Conservation (phyloP, 306 rosid genomes). For the Echinosophora koreensis region DNA sequence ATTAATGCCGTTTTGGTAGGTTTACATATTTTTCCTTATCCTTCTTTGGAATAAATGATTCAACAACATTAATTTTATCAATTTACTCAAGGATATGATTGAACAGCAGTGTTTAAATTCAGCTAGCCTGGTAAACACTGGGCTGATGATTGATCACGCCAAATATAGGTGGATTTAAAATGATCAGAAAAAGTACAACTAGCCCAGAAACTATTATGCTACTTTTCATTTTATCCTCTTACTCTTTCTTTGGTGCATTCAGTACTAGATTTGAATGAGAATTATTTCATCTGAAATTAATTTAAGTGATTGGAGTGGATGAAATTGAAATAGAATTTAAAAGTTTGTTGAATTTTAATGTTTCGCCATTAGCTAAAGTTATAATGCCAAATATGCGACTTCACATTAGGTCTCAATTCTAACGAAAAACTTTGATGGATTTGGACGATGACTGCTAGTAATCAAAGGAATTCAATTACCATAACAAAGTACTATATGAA, state of each 20-base stretch:
- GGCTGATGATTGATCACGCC: neutral
- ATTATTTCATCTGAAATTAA: too few relatives aligned
- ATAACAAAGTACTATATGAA: too few relatives aligned
- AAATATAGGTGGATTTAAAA: constrained; percentile 15
- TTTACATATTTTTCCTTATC: constrained; percentile 4
- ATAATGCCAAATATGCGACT: too few relatives aligned
- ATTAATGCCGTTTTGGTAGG: constrained; percentile 55
- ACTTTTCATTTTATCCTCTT: constrained; percentile 7
- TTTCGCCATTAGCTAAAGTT: too few relatives aligned
- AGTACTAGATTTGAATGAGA: too few relatives aligned
- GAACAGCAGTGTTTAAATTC: constrained; percentile 15
- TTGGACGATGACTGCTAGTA: too few relatives aligned
- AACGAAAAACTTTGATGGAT: too few relatives aligned
- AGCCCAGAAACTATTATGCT: neutral
- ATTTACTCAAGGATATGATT: constrained; percentile 17
- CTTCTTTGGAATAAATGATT: constrained; percentile 10
- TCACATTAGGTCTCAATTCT: too few relatives aligned
- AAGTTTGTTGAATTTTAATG: too few relatives aligned
- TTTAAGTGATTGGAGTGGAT: too few relatives aligned
- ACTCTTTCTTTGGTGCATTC: constrained; percentile 4
- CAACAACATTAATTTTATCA: neutral
- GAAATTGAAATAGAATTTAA: too few relatives aligned
- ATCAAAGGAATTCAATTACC: too few relatives aligned
- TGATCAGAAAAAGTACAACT: neutral
- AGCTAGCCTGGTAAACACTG: neutral